Conservation (phyloP, 75 land plant species). For the Cupressus sempervirens region DNA sequence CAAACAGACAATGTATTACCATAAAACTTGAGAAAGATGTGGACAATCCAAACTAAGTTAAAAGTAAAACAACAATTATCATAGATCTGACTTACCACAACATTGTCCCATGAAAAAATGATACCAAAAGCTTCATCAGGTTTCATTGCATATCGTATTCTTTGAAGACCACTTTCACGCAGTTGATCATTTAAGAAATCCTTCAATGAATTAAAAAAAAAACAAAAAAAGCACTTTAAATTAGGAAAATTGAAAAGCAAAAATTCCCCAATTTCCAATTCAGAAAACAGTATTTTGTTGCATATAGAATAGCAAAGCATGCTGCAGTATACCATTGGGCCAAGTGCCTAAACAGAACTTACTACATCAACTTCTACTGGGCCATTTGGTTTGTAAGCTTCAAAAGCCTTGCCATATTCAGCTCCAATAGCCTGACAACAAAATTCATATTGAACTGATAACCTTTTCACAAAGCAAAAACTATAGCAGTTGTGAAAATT, state of each 20-base stretch:
- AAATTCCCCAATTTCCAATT: conserved; percentile 4
- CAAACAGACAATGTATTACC: neutral
- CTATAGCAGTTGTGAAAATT: neutral
- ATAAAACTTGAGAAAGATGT: neutral
- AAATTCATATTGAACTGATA: neutral
- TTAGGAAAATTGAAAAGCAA: neutral
- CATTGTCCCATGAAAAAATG: conserved; percentile 99
- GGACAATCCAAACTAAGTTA: conserved; percentile 3
- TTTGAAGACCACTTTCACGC: conserved; percentile 78
- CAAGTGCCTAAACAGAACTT: conserved; percentile 13
- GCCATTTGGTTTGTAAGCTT: conserved; percentile 79
- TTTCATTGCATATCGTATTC: conserved; percentile 92
- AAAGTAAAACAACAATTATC: neutral
- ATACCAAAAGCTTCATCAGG: conserved; percentile 99
- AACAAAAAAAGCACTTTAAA: conserved; percentile 3
- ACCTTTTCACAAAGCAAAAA: neutral
- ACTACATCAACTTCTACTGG: conserved; percentile 95
- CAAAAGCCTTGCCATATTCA: conserved; percentile 99
- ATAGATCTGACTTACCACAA: conserved; percentile 56
- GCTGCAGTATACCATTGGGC: neutral
- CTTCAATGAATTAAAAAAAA: conserved; percentile 21
- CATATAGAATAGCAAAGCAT: neutral
- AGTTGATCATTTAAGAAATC: conserved; percentile 83
- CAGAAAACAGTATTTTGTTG: no score
- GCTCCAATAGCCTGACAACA: conserved; percentile 84